These are phyloP conservation scores for Hirschioporus abietinus DNA, from an alignment of 768 basidiomycete genomes.

Conservation along the genomic window DNA sequence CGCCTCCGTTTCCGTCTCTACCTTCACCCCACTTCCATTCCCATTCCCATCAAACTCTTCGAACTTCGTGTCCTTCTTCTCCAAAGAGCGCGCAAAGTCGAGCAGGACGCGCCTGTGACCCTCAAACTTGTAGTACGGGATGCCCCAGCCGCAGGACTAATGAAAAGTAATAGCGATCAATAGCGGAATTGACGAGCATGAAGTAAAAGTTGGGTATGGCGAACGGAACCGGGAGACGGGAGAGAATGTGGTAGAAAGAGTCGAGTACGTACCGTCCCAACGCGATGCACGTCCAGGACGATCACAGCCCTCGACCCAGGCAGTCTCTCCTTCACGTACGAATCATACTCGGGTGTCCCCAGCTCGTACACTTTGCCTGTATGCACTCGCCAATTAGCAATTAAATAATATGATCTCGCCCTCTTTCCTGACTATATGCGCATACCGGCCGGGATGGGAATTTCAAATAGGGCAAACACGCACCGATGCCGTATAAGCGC, in stretches of 20 bases:
- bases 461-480: background rate
- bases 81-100: conserved; percentile 38
- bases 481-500: conserved; percentile 55
- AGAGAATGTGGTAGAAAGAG: background rate
- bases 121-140: conserved; percentile 56
- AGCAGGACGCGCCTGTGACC: conserved; percentile 49
- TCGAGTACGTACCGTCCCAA: conserved; percentile 35
- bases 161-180: too few species aligned
- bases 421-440: background rate
- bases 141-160: conserved; percentile 63
- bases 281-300: conserved; percentile 56
- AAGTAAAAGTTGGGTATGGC: too few species aligned
- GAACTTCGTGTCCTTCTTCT: conserved; percentile 33
- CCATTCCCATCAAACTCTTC: conserved; percentile 9
- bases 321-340: conserved; percentile 29
- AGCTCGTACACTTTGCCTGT: conserved; percentile 7
- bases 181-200: too few species aligned
- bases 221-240: too few species aligned
- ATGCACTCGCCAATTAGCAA: background rate
- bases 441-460: background rate
- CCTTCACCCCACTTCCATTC: too few species aligned
- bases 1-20: too few species aligned
- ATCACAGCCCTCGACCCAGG: conserved; percentile 58
- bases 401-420: background rate
- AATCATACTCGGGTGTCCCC: conserved; percentile 11